Conservation (phyloP, 75 land plant species). For the Selaginella tamariscina region DNA sequence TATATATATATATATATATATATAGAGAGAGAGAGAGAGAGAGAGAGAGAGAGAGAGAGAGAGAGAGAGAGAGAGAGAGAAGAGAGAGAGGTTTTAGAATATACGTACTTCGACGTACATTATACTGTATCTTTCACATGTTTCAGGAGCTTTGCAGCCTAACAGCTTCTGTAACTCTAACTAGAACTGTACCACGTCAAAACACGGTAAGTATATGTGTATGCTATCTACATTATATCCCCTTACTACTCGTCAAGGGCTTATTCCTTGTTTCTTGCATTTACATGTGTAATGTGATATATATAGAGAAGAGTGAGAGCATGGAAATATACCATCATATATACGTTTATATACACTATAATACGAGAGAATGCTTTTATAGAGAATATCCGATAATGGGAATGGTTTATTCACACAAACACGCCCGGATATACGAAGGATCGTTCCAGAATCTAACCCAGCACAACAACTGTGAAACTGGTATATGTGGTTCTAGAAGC, state of each 20-base stretch:
- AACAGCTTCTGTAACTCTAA: neutral
- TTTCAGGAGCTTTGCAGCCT: neutral
- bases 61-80: no score
- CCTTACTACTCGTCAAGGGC: no score
- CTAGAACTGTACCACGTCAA: neutral
- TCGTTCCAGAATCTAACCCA: conserved; percentile 43
- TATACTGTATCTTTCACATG: neutral
- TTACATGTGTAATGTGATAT: neutral
- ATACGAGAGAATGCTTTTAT: no score
- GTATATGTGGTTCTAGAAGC: conserved; percentile 95
- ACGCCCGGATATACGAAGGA: conserved; percentile 64
- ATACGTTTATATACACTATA: no score
- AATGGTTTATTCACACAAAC: conserved; percentile 83
- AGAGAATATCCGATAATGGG: conserved; percentile 25
- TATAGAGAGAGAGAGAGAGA: no score
- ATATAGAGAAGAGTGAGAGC: neutral
- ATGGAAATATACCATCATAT: no score
- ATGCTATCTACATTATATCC: no score
- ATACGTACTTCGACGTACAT: neutral
- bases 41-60: no score
- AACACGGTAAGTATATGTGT: neutral
- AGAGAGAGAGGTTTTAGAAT: no score
- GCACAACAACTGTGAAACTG: conserved; percentile 65
- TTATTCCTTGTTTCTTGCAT: neutral
- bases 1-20: no score